A percentile compares a stretch with the other conserved stretches of the same genome.
Conservation (phyloP, 2,329 filamentous ascomycete genomes). For the Scedosporium apiospermum region DNA sequence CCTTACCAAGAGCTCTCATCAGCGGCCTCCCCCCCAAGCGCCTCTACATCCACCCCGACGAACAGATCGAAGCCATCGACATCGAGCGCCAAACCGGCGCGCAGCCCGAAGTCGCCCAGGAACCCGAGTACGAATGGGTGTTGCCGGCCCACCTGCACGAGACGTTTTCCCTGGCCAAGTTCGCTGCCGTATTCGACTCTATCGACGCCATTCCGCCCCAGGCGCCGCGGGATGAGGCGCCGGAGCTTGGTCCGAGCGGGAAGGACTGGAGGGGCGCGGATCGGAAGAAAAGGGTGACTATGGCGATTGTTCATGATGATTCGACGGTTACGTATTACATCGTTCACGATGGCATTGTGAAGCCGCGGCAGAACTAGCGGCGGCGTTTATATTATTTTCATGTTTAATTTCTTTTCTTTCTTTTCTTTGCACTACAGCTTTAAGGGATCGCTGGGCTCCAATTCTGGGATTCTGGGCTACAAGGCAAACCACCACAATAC, state of each 20-base stretch:
- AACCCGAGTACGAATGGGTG: slow-evolving; percentile 63
- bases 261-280: slow-evolving; percentile 33
- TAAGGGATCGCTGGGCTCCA: neutral
- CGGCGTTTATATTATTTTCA: neutral
- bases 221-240: slow-evolving; percentile 13
- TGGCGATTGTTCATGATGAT: slow-evolving; percentile 68
- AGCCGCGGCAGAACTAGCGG: slow-evolving; percentile 67
- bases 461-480: too few species aligned
- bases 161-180: slow-evolving; percentile 57
- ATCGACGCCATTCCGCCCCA: slow-evolving; percentile 31
- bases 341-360: slow-evolving; percentile 78
- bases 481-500: too few species aligned
- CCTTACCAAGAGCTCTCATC: slow-evolving; percentile 51
- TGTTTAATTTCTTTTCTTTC: neutral
- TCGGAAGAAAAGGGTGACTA: slow-evolving; percentile 57
- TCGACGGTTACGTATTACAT: slow-evolving; percentile 80
- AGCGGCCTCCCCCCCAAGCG: slow-evolving; percentile 64
- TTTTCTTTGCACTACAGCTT: neutral
- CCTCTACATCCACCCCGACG: slow-evolving; percentile 73
- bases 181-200: slow-evolving; percentile 62
- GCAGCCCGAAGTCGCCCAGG: slow-evolving; percentile 29
- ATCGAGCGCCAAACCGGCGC: slow-evolving; percentile 40
- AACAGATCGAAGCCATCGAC: slow-evolving; percentile 65
- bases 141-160: slow-evolving; percentile 64
- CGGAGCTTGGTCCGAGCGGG: slow-evolving; percentile 17